Evolutionary conservation across 768 basidiomycete species (phyloP), one percentile per base, ranked within the genome.

Genomic region (Lactarius akahatsu): DNA sequence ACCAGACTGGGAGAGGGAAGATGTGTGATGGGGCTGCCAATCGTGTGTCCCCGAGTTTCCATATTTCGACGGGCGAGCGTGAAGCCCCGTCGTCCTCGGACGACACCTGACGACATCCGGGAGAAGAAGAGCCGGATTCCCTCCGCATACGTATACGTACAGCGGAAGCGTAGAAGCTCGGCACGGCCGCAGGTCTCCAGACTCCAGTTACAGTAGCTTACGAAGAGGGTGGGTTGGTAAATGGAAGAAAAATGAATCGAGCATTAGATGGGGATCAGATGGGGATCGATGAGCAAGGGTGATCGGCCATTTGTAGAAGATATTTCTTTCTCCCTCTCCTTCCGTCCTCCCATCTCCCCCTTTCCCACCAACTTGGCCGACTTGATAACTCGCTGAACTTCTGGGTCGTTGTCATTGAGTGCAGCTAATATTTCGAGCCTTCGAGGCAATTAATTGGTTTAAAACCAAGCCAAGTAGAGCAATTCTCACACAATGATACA

Each of bases 41-140:
- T 67, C 57, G 61, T 36, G 62, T 59, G 66, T 66, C 62, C 41
- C 66, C 32, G 32, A 26, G 62, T 67, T 67, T 63, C 62, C 65
- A 43, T 62, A 58, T 59, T 38, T 40, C 57, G 38, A 50, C 57
- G 38, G 23, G 38, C 23, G 50, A 54, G 28, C 61, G 38, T 66
- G 61, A 67, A 43, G 57, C 47, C 61, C 66, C 66, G 66, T 67
- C 66, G 66, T 59, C 66, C 62, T 58, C 66, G 66, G 66, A 67
- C 56, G 57, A 63, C 61, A 66, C 65, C 50, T 62, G 61, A 63
- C 57, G 57, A 63, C 66, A 67, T 55, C 43, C 50, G 61, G 50
- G 40, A 58, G 57, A 67, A 66, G 65, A 57, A 63, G 43, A 15
- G 52, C 62, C 66, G 62, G 57, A 59, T 58, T 54, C 50, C 41